Base-by-base conservation (phyloP, 2,329 filamentous ascomycete genomes). In the Bipolaris bicolor region DNA sequence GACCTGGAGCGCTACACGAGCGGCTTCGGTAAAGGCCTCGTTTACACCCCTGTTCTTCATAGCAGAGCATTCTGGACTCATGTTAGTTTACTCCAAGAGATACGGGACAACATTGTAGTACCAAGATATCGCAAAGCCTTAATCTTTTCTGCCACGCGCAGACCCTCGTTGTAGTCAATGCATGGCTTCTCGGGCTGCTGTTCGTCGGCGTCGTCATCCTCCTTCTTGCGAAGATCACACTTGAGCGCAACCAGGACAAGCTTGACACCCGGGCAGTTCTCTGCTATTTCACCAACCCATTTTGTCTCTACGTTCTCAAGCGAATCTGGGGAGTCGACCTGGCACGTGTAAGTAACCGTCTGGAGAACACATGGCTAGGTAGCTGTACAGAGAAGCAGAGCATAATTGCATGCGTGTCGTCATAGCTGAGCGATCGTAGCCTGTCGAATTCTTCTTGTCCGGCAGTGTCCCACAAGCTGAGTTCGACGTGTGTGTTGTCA, bases 361-460 rank as follows among this genome's bases (percentile, higher is more conserved):
- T 18, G 40, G 13, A 15, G 5, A 56, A 15, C 20, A 37, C 20
- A 7, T 16, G 11, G 6, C 24, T 37, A 39, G 18, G 9, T n/a
- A 7, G 34, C 5, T 54, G 44, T 71, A 75, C 75, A 70, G 91
- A 95, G 80, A 98, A 99, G 83, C 95, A 99, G 67, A 99, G 90
- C 90, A 99, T 97, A 71, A 99, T 97, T 43, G 96, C 88, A 74
- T 99, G 95, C 51, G 95, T 99, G 76, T 99, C 95, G 83, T 93
- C 95, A 79, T 99, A 99, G 48, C 93, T 97, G 53, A 99, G 86
- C 63, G 92, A 96, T 72, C 95, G 90, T 78, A 99, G 81, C 51
- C 95, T 88, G 80, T 99, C 95, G 81, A 98, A 99, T 85, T 99
- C 95, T 82, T 99, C 95, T 80, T 99, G 95, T 24, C 95, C 95